These are phyloP conservation scores for Penicillium thymicola DNA, from an alignment of 2,329 filamentous ascomycete genomes.

Conservation along the genomic window DNA sequence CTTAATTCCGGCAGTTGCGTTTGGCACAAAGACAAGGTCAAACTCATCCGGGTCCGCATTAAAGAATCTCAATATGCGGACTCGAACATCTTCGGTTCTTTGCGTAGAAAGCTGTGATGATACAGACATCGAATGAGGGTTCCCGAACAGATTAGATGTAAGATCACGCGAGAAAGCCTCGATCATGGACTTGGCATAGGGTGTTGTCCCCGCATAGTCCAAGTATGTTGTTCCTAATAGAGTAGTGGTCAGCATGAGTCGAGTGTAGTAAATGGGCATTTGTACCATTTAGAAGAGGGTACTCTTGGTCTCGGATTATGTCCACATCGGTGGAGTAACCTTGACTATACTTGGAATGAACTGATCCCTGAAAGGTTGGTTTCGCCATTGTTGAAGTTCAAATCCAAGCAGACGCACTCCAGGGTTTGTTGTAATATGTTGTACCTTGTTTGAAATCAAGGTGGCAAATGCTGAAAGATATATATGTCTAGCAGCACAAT, in stretches of 20 bases:
- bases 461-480: neutral
- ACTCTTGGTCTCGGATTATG: constrained; percentile 46
- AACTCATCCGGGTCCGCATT: constrained; percentile 77
- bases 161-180: constrained; percentile 77
- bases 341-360: constrained; percentile 19
- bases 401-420: neutral
- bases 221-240: constrained; percentile 70
- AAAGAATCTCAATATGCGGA: constrained; percentile 71
- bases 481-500: neutral
- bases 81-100: constrained; percentile 71
- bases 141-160: constrained; percentile 76
- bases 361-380: neutral
- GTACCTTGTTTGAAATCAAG: neutral
- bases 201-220: constrained; percentile 92
- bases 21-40: constrained; percentile 86
- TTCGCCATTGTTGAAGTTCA: neutral
- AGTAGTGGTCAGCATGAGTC: neutral
- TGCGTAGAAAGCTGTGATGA: constrained; percentile 74
- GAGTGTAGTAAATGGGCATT: neutral
- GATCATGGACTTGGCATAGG: constrained; percentile 76
- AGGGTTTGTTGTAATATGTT: neutral
- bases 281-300: constrained; percentile 44
- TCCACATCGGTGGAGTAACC: constrained; percentile 48
- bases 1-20: constrained; percentile 88
- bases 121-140: constrained; percentile 82